phyloP scores from a whole-genome alignment of 306 rosid species.

The Canavalia gladiata region DNA sequence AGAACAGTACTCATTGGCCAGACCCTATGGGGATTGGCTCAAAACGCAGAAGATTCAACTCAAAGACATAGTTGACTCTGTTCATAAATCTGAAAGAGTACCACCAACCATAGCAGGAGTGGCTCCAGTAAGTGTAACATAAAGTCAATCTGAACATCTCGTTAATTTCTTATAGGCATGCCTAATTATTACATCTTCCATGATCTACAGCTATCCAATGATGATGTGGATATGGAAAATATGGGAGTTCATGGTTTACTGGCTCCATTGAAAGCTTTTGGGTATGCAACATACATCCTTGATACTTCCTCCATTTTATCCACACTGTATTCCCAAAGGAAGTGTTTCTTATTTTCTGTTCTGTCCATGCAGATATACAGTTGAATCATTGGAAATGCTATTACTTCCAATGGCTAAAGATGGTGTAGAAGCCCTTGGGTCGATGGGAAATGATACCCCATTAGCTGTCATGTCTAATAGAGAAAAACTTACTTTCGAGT shows the following conservation, averaged over 20 bases:
- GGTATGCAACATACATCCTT: constrained; percentile 60
- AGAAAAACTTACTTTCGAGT: constrained; percentile 92
- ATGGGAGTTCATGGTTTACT: constrained; percentile 87
- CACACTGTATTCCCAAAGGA: constrained; percentile 34
- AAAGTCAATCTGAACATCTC: constrained; percentile 1
- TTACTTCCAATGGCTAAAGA: constrained; percentile 99
- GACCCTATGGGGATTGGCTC: constrained; percentile 95
- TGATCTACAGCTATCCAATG: constrained; percentile 63
- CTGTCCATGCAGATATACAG: constrained; percentile 72
- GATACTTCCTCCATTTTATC: constrained; percentile 34
- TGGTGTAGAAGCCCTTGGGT: constrained; percentile 95
- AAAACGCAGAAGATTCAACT: constrained; percentile 88
- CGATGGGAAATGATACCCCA: constrained; percentile 98
- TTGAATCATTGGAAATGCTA: constrained; percentile 93
- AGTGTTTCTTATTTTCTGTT: constrained; percentile 38
- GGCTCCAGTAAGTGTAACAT: constrained; percentile 66
- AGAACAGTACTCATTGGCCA: constrained; percentile 87
- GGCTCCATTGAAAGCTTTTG: constrained; percentile 92
- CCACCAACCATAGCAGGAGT: constrained; percentile 84
- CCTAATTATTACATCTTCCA: constrained; percentile 43
- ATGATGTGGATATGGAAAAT: constrained; percentile 74
- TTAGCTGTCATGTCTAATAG: constrained; percentile 94
- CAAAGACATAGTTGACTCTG: constrained; percentile 78
- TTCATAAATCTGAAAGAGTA: constrained; percentile 69
- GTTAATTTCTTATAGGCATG: not conserved